Conservation (phyloP, 441 rosid genomes). For the Gossypium trilobum region DNA sequence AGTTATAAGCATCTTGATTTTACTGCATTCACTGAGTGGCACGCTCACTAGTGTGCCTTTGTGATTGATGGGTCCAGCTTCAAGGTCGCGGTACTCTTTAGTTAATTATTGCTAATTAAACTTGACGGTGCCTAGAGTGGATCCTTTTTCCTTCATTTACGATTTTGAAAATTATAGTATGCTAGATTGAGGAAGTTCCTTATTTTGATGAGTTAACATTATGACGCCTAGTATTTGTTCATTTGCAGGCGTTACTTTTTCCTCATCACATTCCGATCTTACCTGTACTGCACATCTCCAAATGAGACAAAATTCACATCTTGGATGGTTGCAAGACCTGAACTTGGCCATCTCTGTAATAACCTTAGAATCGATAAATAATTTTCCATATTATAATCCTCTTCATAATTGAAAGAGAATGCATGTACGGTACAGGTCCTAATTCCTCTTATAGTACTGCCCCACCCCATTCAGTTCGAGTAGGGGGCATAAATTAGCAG, state of each 20-base stretch:
- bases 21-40: background rate
- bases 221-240: background rate
- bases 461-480: background rate
- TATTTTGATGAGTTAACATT: background rate
- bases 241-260: constrained; percentile 80
- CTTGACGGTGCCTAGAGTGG: background rate
- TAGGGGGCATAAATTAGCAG: background rate
- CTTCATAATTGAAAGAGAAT: constrained; percentile 18
- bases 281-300: constrained; percentile 60
- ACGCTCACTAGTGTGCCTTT: background rate
- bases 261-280: constrained; percentile 82
- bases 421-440: constrained; percentile 41
- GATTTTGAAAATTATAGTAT: background rate
- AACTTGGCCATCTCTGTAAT: constrained; percentile 84
- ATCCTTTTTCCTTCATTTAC: background rate
- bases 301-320: constrained; percentile 46
- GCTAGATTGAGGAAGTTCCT: no score
- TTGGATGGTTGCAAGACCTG: constrained; percentile 94
- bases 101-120: background rate
- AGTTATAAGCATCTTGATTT: constrained; percentile 18
- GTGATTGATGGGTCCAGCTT: background rate
- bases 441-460: background rate
- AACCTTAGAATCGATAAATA: constrained; percentile 78
- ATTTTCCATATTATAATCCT: constrained; percentile 10
- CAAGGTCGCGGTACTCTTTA: background rate